These are phyloP conservation scores for Erythrophleum ivorense DNA, from an alignment of 331 rosid species.

Conservation along the genomic window DNA sequence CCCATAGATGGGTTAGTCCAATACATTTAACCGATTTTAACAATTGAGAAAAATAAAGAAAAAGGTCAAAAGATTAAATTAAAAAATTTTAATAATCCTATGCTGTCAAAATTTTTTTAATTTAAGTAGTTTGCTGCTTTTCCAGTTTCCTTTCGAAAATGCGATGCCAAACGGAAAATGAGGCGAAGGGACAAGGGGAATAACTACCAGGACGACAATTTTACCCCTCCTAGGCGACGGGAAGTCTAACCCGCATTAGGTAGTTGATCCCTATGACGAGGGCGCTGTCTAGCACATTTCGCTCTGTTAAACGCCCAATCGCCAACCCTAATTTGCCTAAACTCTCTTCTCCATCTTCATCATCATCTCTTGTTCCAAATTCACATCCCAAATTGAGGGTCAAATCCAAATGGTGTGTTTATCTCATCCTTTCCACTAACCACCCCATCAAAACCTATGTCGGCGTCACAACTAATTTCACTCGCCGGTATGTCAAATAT, in stretches of 20 bases:
- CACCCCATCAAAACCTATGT: conserved; percentile 86
- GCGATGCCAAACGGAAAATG: background rate
- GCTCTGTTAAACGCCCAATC: conserved; percentile 54
- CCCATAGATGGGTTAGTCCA: too few relatives aligned
- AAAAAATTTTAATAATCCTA: too few relatives aligned
- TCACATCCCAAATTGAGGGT: conserved; percentile 38
- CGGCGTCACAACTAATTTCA: conserved; percentile 80
- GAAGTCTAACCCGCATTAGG: background rate
- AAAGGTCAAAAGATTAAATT: too few relatives aligned
- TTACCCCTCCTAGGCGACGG: background rate
- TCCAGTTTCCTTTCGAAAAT: too few relatives aligned
- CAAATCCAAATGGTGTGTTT: conserved; percentile 61
- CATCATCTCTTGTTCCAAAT: conserved; percentile 24
- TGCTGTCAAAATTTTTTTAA: too few relatives aligned
- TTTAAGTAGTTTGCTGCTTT: too few relatives aligned
- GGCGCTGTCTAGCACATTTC: conserved; percentile 59
- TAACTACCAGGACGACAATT: background rate
- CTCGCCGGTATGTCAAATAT: conserved; percentile 66
- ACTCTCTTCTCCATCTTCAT: conserved; percentile 27
- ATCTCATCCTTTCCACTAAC: conserved; percentile 81
- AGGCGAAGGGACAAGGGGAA: background rate
- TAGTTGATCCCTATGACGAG: conserved; percentile 43
- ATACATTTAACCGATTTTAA: too few relatives aligned
- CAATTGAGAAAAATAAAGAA: too few relatives aligned
- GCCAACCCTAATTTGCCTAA: conserved; percentile 45